A percentile compares a stretch with the other conserved stretches of the same genome.
phyloP scores from a whole-genome alignment of 768 basidiomycete genomes.

The Xerocomus potaroensis region DNA sequence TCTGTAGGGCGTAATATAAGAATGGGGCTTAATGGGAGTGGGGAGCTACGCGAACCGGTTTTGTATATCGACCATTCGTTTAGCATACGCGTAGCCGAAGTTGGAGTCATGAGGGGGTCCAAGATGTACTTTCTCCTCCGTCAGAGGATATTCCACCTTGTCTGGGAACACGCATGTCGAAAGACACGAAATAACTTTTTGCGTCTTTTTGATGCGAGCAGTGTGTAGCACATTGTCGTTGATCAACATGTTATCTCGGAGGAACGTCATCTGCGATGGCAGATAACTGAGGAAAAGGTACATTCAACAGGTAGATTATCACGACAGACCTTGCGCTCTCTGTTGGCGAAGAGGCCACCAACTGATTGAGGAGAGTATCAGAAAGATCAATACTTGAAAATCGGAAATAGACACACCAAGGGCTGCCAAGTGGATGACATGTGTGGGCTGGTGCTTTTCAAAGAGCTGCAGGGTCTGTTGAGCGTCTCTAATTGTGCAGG shows the following conservation, averaged over 20 bases:
- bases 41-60: constrained; percentile 63
- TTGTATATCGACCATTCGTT: constrained; percentile 92
- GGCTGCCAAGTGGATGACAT: constrained; percentile 96
- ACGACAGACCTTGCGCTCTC: constrained; percentile 76
- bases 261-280: constrained; percentile 67
- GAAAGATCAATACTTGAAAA: constrained; percentile 1
- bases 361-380: constrained; percentile 44
- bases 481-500: constrained; percentile 48
- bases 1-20: constrained; percentile 35
- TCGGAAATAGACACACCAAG: constrained; percentile 52
- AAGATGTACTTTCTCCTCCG: constrained; percentile 87
- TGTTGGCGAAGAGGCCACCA: constrained; percentile 93
- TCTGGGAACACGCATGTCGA: constrained; percentile 98
- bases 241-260: constrained; percentile 92
- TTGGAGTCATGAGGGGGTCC: constrained; percentile 93
- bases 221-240: constrained; percentile 90
- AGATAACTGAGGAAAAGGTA: constrained; percentile 1
- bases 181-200: constrained; percentile 90
- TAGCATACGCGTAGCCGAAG: constrained; percentile 96
- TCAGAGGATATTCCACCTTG: constrained; percentile 88
- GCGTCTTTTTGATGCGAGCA: constrained; percentile 56
- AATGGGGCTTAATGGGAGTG: too few relatives aligned
- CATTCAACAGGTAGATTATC: background rate
- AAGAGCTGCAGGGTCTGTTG: constrained; percentile 69
- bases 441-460: constrained; percentile 89